Evolutionary conservation across 257 asterid species (phyloP).

Genomic region (Nyctanthes arbortristis): DNA sequence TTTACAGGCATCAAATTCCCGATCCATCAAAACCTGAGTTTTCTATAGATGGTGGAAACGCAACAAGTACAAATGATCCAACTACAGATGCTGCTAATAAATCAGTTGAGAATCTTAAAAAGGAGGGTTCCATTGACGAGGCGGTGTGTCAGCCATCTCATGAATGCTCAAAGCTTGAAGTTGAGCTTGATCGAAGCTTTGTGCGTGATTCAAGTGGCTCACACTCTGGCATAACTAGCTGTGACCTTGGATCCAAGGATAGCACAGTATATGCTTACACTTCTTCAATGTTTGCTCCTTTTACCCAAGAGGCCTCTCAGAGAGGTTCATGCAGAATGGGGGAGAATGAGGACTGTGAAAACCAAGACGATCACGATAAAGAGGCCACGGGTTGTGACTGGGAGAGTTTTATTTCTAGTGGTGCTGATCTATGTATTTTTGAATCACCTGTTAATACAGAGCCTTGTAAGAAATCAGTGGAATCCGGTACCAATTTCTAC

Average conservation of each 20-base stretch:
- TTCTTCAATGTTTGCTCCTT: slow-evolving; percentile 37
- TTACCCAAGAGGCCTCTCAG: slow-evolving; percentile 31
- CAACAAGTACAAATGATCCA: slow-evolving; percentile 27
- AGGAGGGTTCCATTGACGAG: slow-evolving; percentile 35
- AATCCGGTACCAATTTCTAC: slow-evolving; percentile 44
- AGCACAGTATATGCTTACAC: slow-evolving; percentile 32
- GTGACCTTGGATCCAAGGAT: slow-evolving; percentile 24
- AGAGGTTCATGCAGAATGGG: slow-evolving; percentile 28
- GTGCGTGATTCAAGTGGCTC: slow-evolving; percentile 36
- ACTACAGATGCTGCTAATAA: slow-evolving; percentile 21
- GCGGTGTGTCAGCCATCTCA: slow-evolving; percentile 32
- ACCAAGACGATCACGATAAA: slow-evolving; percentile 38
- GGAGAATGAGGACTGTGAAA: slow-evolving; percentile 29
- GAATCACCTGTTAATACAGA: slow-evolving; percentile 53
- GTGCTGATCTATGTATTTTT: slow-evolving; percentile 48
- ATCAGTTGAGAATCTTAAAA: slow-evolving; percentile 42
- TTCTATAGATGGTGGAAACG: slow-evolving; percentile 46
- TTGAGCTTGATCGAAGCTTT: slow-evolving; percentile 37
- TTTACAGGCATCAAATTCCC: slow-evolving; percentile 60
- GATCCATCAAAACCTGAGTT: slow-evolving; percentile 91
- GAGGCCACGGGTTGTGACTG: slow-evolving; percentile 61
- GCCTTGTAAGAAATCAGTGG: slow-evolving; percentile 38
- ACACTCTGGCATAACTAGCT: slow-evolving; percentile 25
- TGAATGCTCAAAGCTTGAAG: slow-evolving; percentile 45
- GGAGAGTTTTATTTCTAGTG: slow-evolving; percentile 60